Conservation (phyloP, 2,329 filamentous ascomycete species). For the Aureobasidium leucospermi region DNA sequence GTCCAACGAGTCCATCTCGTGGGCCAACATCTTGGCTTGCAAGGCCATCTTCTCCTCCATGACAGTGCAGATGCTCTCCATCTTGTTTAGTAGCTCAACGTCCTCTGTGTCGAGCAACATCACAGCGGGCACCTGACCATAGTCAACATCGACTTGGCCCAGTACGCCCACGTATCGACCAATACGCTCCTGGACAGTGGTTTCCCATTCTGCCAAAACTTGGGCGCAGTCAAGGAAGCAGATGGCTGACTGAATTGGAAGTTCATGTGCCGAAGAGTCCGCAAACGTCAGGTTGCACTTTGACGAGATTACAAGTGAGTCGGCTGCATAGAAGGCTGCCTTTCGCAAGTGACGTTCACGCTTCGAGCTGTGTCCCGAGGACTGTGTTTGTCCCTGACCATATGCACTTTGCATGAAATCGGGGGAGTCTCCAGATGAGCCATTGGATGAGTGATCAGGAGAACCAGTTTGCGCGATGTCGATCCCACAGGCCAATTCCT, state of each 20-base stretch:
- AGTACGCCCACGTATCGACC: slow-evolving; percentile 81
- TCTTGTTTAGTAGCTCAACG: slow-evolving; percentile 72
- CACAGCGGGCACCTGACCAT: slow-evolving; percentile 72
- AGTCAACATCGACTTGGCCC: slow-evolving; percentile 73
- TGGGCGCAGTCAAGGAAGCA: slow-evolving; percentile 92
- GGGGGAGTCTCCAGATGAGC: slow-evolving; percentile 44
- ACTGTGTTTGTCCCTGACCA: slow-evolving; percentile 24
- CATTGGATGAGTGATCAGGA: slow-evolving; percentile 18
- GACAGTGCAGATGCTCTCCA: slow-evolving; percentile 68
- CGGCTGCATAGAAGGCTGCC: slow-evolving; percentile 90
- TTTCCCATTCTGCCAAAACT: slow-evolving; percentile 89
- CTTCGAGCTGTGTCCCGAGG: slow-evolving; percentile 14
- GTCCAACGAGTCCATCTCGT: slow-evolving; percentile 47
- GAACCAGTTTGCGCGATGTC: slow-evolving; percentile 61
- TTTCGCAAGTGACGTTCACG: slow-evolving; percentile 84
- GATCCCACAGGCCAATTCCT: slow-evolving; percentile 71
- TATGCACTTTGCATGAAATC: slow-evolving; percentile 2
- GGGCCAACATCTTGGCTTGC: slow-evolving; percentile 46
- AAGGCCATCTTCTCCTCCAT: slow-evolving; percentile 66
- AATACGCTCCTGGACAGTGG: slow-evolving; percentile 88
- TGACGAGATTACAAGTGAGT: slow-evolving; percentile 82
- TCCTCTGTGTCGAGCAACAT: slow-evolving; percentile 92
- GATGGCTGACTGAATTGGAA: slow-evolving; percentile 84
- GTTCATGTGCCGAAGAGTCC: slow-evolving; percentile 73
- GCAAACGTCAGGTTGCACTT: slow-evolving; percentile 79